Evolutionary conservation across 2,329 filamentous ascomycete species (phyloP).

Genomic region (Colletotrichum orbiculare): DNA sequence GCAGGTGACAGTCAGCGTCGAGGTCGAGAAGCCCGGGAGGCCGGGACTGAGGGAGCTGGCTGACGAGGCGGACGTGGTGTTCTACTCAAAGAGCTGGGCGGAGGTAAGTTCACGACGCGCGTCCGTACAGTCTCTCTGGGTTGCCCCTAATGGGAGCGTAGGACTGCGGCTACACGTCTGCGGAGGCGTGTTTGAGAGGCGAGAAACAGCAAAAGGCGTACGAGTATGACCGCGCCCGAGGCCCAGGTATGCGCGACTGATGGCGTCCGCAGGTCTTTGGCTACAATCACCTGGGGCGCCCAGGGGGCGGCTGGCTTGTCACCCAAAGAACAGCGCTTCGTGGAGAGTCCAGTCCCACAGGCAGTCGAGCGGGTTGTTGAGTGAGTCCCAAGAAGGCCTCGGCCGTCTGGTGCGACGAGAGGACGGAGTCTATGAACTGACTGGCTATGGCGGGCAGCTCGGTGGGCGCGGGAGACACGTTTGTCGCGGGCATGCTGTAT

Average conservation of each 20-base stretch:
- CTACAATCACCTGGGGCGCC: constrained; percentile 71
- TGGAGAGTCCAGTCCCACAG: constrained; percentile 55
- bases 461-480: constrained; percentile 81
- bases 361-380: constrained; percentile 62
- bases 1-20: constrained; percentile 67
- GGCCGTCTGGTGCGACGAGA: too few species aligned
- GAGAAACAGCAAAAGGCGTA: constrained; percentile 59
- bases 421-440: too few species aligned
- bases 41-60: constrained; percentile 69
- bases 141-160: constrained; percentile 29
- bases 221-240: constrained; percentile 12
- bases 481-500: constrained; percentile 78
- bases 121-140: background rate
- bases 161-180: constrained; percentile 50
- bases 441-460: constrained; percentile 57
- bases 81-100: constrained; percentile 79
- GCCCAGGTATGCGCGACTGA: constrained; percentile 11
- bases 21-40: constrained; percentile 77
- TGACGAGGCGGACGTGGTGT: constrained; percentile 74
- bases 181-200: constrained; percentile 61
- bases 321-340: constrained; percentile 46
- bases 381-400: constrained; percentile 55
- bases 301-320: constrained; percentile 56
- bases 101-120: constrained; percentile 58
- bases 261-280: constrained; percentile 50